Base-by-base conservation (phyloP, 2,329 filamentous ascomycete species). In the Didymosphaeria variabile region DNA sequence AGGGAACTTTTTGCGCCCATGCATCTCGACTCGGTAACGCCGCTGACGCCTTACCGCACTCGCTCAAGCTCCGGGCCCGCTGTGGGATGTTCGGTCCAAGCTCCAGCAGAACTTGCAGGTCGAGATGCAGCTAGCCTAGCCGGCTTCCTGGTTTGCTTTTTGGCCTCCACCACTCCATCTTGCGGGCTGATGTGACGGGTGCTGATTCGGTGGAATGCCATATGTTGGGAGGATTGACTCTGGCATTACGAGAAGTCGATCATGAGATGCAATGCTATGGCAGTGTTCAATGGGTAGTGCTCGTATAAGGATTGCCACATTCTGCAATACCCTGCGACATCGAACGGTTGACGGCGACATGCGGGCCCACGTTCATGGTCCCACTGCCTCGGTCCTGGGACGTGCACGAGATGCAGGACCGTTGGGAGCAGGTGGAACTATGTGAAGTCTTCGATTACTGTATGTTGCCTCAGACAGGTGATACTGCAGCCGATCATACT, bases 111-210 rank as follows among this genome's bases (percentile, higher is more conserved):
- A 63, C 59, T 40, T 45, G n/a, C 46, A 59, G 66, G 63, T 67
- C 59, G 66, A 63, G 64, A 62, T 55, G 58, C 59, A 51, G 50
- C 60, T 66, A 59, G 61, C 36, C 63, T 65, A 72, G 72, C 67
- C 70, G 68, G 69, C 57, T 59, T 47, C 69, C 69, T 60, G 57
- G 34, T 38, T 63, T 68, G 63, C 66, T 63, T 69, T 73, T 69
- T 74, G 55, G 40, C 9, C 36, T 36, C n/a, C 40, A 8, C 40
- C 40, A 19, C 3, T 21, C 15, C 8, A 26, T 40, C 19, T 53
- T 54, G 62, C 47, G 34, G 32, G 44, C 52, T 29, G 42, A 47
- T 38, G 32, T 23, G 23, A 19, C 5, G 3, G 47, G 9, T 46
- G 15, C 19, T 52, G 36, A 46, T 46, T 53, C 21, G 42, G 31